Percentiles rank a stretch among this genome's conserved stretches.
Evolutionary conservation across 2,329 filamentous ascomycete species (phyloP).

Genomic region (Colletotrichum lentis): DNA sequence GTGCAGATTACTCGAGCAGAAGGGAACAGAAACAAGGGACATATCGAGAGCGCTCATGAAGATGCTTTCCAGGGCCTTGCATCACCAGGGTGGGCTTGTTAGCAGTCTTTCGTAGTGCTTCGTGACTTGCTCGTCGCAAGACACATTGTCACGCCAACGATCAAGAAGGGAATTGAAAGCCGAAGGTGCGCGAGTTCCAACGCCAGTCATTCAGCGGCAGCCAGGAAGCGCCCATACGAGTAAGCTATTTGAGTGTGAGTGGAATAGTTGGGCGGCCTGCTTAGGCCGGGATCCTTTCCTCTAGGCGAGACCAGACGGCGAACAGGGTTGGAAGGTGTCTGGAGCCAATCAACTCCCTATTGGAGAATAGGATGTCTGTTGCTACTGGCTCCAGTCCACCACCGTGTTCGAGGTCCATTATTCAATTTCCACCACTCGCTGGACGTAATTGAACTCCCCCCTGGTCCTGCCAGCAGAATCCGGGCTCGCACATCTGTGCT

Average conservation of each 20-base stretch:
- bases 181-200: background rate
- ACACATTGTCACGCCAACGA: background rate
- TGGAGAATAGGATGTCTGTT: slow-evolving; percentile 8
- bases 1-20: no score
- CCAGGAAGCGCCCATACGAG: background rate
- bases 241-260: background rate
- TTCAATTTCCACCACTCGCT: background rate
- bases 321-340: slow-evolving; percentile 9
- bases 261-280: background rate
- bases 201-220: background rate
- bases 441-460: background rate
- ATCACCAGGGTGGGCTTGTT: background rate
- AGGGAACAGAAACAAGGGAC: no score
- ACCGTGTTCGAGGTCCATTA: background rate
- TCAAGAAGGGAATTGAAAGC: background rate
- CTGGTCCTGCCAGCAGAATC: slow-evolving; percentile 14
- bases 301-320: slow-evolving; percentile 6
- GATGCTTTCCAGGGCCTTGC: background rate
- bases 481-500: background rate
- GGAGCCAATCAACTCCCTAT: slow-evolving; percentile 29
- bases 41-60: no score
- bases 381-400: background rate
- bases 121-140: background rate
- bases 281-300: slow-evolving; percentile 2
- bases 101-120: background rate